A percentile compares a stretch with the other conserved stretches of the same genome.
These are phyloP conservation scores for Daldinia childiae DNA, from an alignment of 495 filamentous ascomycete species.

Conservation along the genomic window DNA sequence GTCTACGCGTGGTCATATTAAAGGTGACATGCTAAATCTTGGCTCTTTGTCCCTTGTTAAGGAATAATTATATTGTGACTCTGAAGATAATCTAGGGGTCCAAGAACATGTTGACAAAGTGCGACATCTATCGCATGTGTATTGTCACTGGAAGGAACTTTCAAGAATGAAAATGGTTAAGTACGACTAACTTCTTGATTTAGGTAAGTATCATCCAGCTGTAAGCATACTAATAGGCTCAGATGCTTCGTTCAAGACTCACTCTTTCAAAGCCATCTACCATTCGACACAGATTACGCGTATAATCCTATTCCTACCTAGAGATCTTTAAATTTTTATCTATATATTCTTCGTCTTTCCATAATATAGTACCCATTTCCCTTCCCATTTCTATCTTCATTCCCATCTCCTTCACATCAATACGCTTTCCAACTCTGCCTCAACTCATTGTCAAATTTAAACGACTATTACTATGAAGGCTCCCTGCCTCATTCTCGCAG, in stretches of 20 bases:
- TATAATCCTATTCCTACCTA: too few species aligned
- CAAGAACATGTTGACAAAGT: too few species aligned
- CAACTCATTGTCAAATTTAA: too few species aligned
- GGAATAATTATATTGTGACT: too few species aligned
- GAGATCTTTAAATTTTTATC: neutral
- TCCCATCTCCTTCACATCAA: neutral
- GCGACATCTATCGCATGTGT: too few species aligned
- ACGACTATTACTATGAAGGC: neutral
- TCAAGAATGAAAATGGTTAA: neutral
- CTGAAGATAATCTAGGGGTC: too few species aligned
- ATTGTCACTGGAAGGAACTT: too few species aligned
- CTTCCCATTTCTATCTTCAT: neutral
- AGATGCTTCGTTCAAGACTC: neutral
- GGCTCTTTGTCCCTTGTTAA: too few species aligned
- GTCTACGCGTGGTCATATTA: too few species aligned
- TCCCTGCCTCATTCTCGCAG: neutral
- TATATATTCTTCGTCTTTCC: neutral
- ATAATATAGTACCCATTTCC: neutral
- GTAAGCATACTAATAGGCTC: neutral
- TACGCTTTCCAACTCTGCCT: neutral
- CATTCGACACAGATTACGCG: too few species aligned
- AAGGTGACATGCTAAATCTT: too few species aligned
- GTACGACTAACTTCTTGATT: neutral
- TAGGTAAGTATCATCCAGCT: neutral
- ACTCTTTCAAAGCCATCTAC: neutral